These are phyloP conservation scores for Rehmannia glutinosa DNA, from an alignment of 257 asterid species.

Conservation along the genomic window DNA sequence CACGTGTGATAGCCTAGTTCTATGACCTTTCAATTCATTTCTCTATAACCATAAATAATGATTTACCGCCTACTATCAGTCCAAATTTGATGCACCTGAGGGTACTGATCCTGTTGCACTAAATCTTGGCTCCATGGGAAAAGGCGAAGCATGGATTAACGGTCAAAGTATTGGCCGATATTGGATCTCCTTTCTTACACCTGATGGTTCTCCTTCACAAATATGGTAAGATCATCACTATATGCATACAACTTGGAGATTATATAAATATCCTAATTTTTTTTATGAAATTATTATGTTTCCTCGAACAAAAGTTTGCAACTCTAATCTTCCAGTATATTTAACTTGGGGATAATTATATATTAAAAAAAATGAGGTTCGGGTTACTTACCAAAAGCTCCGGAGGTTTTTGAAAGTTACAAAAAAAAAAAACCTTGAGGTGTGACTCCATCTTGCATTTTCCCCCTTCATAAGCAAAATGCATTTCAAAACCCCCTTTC, in stretches of 20 bases:
- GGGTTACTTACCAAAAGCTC: too few species aligned
- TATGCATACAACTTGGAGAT: neutral
- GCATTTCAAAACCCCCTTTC: too few species aligned
- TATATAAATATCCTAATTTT: neutral
- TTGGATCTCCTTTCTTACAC: constrained; percentile 66
- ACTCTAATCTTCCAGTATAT: neutral
- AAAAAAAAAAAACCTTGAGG: too few species aligned
- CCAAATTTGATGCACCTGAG: constrained; percentile 56
- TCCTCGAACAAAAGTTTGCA: neutral
- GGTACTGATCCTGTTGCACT: constrained; percentile 67
- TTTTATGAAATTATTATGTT: too few species aligned
- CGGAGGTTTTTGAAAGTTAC: too few species aligned
- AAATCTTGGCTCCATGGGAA: constrained; percentile 88
- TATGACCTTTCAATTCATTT: neutral
- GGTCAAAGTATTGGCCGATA: constrained; percentile 83
- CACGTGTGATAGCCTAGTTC: too few species aligned
- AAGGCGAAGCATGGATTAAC: constrained; percentile 81
- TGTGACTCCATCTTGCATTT: too few species aligned
- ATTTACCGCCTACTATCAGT: constrained; percentile 27
- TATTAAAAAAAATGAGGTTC: too few species aligned
- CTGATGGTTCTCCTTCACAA: constrained; percentile 67
- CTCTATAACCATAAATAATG: neutral
- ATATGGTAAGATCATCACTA: constrained; percentile 44
- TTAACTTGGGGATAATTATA: too few species aligned
- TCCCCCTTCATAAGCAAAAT: too few species aligned